Conservation (phyloP, 176 grass and related monocot genomes). For the Oryza longistaminata region DNA sequence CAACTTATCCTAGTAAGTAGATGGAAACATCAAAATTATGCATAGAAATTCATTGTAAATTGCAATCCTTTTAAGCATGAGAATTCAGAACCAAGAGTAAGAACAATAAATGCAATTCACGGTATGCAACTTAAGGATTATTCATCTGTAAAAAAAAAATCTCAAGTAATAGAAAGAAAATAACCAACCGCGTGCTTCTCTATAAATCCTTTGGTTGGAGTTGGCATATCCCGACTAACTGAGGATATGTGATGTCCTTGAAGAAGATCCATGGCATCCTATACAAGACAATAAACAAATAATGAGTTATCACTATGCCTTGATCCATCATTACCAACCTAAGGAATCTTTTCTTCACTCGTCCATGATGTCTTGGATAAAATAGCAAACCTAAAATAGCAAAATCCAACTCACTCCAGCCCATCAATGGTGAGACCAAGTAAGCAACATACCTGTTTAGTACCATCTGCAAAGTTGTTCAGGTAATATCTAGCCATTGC, state of each 20-base stretch:
- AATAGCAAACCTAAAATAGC: not conserved
- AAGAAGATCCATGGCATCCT: constrained; percentile 97
- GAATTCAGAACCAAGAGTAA: not conserved
- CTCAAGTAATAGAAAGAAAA: not conserved
- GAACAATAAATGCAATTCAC: not conserved
- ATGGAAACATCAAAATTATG: not conserved
- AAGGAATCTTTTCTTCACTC: not conserved
- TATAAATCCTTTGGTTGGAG: constrained; percentile 54
- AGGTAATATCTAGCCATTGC: constrained; percentile 89
- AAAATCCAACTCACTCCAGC: not conserved
- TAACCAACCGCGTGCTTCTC: constrained; percentile 57
- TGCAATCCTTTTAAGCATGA: not conserved
- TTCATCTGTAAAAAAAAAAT: not conserved
- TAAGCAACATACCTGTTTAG: constrained; percentile 65
- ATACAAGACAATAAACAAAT: constrained; percentile 28
- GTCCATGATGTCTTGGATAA: not conserved
- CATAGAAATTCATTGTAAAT: not conserved
- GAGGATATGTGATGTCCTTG: constrained; percentile 78
- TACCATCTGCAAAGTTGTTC: constrained; percentile 91
- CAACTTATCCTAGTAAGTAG: not conserved
- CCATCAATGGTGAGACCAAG: not conserved
- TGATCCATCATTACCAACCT: not conserved
- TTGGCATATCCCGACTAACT: constrained; percentile 56
- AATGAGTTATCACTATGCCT: not conserved
- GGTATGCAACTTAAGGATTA: not conserved